Base-by-base conservation (phyloP, 352 stramenopile species). In the Globisporangium parvum region DNA sequence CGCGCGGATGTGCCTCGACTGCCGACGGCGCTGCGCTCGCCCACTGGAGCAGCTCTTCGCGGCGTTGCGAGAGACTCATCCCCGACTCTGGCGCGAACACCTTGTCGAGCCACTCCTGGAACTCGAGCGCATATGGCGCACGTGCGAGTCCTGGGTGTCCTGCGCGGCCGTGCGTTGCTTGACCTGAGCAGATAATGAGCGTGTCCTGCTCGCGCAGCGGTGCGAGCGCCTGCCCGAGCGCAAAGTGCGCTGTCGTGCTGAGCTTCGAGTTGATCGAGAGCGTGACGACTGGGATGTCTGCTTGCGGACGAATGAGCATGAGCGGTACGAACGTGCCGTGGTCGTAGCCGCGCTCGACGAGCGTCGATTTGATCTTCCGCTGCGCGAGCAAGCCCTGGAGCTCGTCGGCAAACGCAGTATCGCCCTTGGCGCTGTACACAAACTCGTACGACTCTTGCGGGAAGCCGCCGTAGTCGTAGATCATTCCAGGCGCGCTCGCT, bases 391-490 rank as follows among this genome's bases (percentile, higher is more conserved):
- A 31, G 1, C 53, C 46, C 21, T 84, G 52, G 48, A 97, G 85
- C 56, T 79, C 52, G 17, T 85, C 57, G 9, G 87, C 86, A 21
- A 97, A 70, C 21, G 67, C 66, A 0, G 71, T 66, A 63, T 86
- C 66, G 21, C 86, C 86, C 28, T 81, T 79, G 41, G 79, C 85
- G 5, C 67, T 54, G 61, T 96, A 97, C 42, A 71, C 66, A 57
- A 88, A 70, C 51, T 94, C 64, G 63, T 96, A 96, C 20, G 80
- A 80, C 51, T 96, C 72, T 0, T 62, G 41, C 3, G 86, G 78
- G 56, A 97, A 97, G 6, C 85, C 85, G 61, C 83, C 80, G 65
- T 97, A 97, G 69, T 97, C 89, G 71, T 81, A 97, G 11, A 95
- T 59, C 59, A 97, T 80, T 17, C 57, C 59, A 28, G 76, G 77